Base-by-base conservation (phyloP, 2,329 filamentous ascomycete genomes). In the Pseudohalonectria lignicola region DNA sequence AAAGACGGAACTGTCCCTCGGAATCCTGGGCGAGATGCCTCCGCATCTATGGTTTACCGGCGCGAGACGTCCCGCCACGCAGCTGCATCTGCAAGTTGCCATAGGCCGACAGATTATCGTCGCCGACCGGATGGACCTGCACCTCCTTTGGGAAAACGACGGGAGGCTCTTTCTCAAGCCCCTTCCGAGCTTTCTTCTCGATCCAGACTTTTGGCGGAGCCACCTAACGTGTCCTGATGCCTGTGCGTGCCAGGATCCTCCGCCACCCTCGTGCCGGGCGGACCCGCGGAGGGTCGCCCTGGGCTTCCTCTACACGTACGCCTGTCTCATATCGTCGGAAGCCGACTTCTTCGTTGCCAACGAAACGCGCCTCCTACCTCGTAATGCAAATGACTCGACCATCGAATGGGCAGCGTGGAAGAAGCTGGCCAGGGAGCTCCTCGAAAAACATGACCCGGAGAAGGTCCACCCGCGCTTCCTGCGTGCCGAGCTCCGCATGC, bases 281-380 rank as follows among this genome's bases (percentile, higher is more conserved):
- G 26, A 23, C 20, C 32, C 29, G 31, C 42, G 42, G 28, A 34
- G 17, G 31, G 37, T 42, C 33, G 42, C 44, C 23, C 34, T 44
- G 5, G 46, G 46, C 29, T 46, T 48, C 37, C 46, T 46, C 31
- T 45, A 44, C 39, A 44, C 43, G 15, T 45, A 48, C 37, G 42
- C 37, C 32, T 44, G 43, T 32, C 46, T 48, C 21, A 37, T 48
- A 31, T 42, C 43, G 21, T 44, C 35, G 7, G 40, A 45, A 34
- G 43, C 13, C 36, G 46, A 48, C 38, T 47, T 48, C 31, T 32
- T 39, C 18, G 4, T 48, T 20, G 46, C 46, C 37, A 43, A 40
- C 34, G 41, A 42, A 19, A 42, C 31, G 31, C 43, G 41, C 29
- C 37, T 45, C n/a, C 28, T 48, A n/a, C 44, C 45, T 32, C 42